Base-by-base conservation (phyloP, 495 filamentous ascomycete genomes). In the Thermochaetoides thermophila region DNA sequence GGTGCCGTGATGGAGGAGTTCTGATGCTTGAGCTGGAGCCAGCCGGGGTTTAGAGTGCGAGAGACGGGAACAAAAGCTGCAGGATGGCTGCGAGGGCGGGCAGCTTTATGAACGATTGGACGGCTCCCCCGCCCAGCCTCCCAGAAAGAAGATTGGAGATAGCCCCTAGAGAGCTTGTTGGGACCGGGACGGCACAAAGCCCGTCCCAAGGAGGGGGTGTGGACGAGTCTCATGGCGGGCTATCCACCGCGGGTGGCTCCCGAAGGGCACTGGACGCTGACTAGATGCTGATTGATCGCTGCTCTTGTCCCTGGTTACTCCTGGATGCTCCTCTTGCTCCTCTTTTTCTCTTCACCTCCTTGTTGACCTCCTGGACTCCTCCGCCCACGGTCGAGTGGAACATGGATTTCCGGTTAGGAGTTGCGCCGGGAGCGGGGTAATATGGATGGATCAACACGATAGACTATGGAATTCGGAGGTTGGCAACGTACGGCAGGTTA, bases 1-100 rank as follows among this genome's bases (percentile, higher is more conserved):
- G n/a, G n/a, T n/a, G n/a, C n/a, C n/a, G 66, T 71, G 46, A 39
- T 59, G 46, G 35, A 35, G 38, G 29, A n/a, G 37, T 12, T 25
- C 27, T 32, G 25, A 27, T 34, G 28, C n/a, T 32, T 22, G 38
- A 17, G 21, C 4, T 35, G 27, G 21, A 16, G 21, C 16, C 21
- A 6, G 14, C 17, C 30, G 13, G 23, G 17, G 28, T 29, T 20
- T n/a, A 24, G 5, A 26, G 22, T 17, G 23, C n/a, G 17, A 18
- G 27, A 24, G 27, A 26, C 27, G 23, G 10, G 18, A 17, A 18
- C 31, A 27, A 17, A 34, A 16, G 17, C 7, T 11, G 26, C 23
- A 30, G 22, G 27, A 29, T 30, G 26, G n/a, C n/a, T 22, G 22
- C 4, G 31, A 31, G 39, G 20, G 20, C 16, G 3, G 15, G 17